Evolutionary conservation across 805 yeast genomes (phyloP).

Genomic region (Hanseniaspora osmophila): DNA sequence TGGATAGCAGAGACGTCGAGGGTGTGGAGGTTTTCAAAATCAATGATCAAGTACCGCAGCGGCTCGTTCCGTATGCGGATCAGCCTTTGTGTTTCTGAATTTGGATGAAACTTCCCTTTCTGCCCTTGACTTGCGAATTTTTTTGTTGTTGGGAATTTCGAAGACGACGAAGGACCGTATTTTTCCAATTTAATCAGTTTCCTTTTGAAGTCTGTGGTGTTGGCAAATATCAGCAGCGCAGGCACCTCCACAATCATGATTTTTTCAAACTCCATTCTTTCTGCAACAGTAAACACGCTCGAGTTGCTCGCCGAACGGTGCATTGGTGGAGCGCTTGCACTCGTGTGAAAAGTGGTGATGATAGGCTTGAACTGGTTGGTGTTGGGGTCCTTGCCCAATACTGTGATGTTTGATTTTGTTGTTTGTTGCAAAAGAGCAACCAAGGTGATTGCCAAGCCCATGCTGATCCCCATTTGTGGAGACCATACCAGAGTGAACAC

Average conservation of each 20-base stretch:
- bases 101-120: too few relatives aligned
- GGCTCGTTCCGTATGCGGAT: not conserved
- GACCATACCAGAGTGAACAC: constrained; percentile 19
- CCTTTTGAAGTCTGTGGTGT: constrained; percentile 4
- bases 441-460: constrained; percentile 26
- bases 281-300: not conserved
- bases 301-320: not conserved
- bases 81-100: too few relatives aligned
- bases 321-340: not conserved
- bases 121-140: too few relatives aligned
- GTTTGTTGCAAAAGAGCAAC: constrained; percentile 26
- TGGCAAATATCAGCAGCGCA: constrained; percentile 4
- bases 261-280: constrained; percentile 5
- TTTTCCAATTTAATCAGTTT: constrained; percentile 5
- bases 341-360: constrained; percentile 1
- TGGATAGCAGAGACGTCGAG: constrained; percentile 6
- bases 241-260: constrained; percentile 7
- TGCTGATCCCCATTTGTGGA: constrained; percentile 25
- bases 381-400: constrained; percentile 26
- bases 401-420: constrained; percentile 30
- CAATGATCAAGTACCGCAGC: constrained; percentile 4
- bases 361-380: constrained; percentile 6
- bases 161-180: constrained; percentile 6
- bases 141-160: not conserved
- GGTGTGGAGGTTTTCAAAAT: constrained; percentile 3